phyloP scores from a whole-genome alignment of 441 rosid species.

The Eugenia klotzschiana region DNA sequence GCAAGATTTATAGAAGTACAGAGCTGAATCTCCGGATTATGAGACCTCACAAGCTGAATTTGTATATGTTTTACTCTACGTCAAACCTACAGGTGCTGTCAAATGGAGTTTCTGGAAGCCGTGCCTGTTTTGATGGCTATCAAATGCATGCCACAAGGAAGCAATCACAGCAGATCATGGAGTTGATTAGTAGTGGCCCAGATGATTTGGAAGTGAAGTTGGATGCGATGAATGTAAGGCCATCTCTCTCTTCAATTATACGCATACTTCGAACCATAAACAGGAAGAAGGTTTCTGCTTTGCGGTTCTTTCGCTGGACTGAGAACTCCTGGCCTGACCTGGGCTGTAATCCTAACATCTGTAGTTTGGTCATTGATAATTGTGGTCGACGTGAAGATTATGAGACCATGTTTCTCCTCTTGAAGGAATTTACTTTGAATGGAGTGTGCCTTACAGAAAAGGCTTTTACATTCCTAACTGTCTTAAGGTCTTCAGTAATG shows the following conservation, averaged over 20 bases:
- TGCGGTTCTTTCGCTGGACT: slow-evolving; percentile 33
- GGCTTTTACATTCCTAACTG: slow-evolving; percentile 31
- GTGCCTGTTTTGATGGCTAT: not conserved
- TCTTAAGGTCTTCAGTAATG: slow-evolving; percentile 6
- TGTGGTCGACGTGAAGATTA: slow-evolving; percentile 34
- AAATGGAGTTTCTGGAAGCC: not conserved
- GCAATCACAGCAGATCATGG: slow-evolving; percentile 12
- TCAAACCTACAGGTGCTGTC: not conserved
- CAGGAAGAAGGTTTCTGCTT: slow-evolving; percentile 18
- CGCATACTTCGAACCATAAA: slow-evolving; percentile 21
- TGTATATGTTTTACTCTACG: not conserved
- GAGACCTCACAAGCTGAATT: not conserved
- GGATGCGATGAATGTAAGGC: slow-evolving; percentile 13
- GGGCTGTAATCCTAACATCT: slow-evolving; percentile 15
- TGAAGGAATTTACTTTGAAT: slow-evolving; percentile 13
- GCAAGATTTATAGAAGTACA: not conserved
- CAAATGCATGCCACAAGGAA: not conserved
- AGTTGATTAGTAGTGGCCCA: slow-evolving; percentile 10
- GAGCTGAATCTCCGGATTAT: slow-evolving; percentile 1
- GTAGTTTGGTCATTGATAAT: slow-evolving; percentile 35
- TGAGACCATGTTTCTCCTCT: slow-evolving; percentile 9
- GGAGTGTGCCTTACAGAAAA: slow-evolving; percentile 14
- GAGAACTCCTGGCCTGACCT: slow-evolving; percentile 13
- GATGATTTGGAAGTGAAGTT: slow-evolving; percentile 23
- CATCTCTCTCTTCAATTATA: slow-evolving; percentile 11